Percentiles rank a stretch among this genome's conserved stretches.
phyloP scores from a whole-genome alignment of 2,329 filamentous ascomycete genomes.

The Neoascochyta sp. region DNA sequence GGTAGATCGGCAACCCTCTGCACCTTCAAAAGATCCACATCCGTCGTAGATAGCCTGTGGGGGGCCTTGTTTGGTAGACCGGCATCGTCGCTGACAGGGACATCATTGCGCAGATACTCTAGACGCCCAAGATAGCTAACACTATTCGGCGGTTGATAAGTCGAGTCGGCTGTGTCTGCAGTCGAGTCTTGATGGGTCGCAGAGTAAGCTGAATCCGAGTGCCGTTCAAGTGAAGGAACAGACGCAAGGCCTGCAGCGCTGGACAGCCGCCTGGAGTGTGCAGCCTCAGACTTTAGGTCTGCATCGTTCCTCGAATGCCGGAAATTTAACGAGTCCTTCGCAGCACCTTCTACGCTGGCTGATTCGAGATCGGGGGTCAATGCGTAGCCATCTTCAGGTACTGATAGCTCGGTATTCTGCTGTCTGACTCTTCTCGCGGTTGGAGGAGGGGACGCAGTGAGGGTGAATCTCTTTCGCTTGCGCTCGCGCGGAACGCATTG shows the following conservation, averaged over 20 bases:
- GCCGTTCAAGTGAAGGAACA: conserved; percentile 17
- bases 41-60: conserved; percentile 25
- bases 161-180: conserved; percentile 13
- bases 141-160: conserved; percentile 15
- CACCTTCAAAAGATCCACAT: conserved; percentile 27
- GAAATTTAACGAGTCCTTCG: too few species aligned
- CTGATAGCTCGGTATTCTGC: conserved; percentile 9
- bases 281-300: conserved; percentile 17
- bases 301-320: conserved; percentile 3
- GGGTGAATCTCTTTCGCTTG: conserved; percentile 33
- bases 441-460: conserved; percentile 28
- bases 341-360: too few species aligned
- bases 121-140: conserved; percentile 34
- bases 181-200: conserved; percentile 11
- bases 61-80: conserved; percentile 27
- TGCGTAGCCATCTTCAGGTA: conserved; percentile 10
- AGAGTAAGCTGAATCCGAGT: conserved; percentile 13
- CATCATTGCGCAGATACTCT: conserved; percentile 33
- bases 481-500: conserved; percentile 31
- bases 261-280: conserved; percentile 19
- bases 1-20: conserved; percentile 30
- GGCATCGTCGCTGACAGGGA: conserved; percentile 33
- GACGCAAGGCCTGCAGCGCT: conserved; percentile 18
- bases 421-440: conserved; percentile 9
- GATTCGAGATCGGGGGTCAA: too few species aligned